Conservation (phyloP, 306 rosid species). For the Mimosa pudica region DNA sequence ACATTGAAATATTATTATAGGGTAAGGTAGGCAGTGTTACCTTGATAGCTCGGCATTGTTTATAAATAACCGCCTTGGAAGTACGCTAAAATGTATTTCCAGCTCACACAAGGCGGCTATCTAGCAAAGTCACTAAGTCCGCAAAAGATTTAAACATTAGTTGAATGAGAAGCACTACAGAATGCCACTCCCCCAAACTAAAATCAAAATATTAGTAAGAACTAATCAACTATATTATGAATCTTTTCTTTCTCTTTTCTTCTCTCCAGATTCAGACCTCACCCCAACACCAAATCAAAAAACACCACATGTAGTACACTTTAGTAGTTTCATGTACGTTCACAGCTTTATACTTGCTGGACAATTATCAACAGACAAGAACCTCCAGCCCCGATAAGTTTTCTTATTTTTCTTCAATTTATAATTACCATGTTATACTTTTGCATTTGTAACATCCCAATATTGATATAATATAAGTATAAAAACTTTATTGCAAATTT, state of each 20-base stretch:
- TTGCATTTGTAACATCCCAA: neutral
- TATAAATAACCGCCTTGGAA: neutral
- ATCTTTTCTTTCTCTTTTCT: neutral
- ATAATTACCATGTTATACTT: neutral
- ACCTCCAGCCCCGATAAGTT: neutral
- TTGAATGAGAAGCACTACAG: neutral
- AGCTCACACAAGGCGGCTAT: neutral
- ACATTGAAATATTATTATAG: neutral
- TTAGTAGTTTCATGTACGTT: too few relatives aligned
- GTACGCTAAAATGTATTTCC: neutral
- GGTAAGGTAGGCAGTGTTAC: constrained; percentile 2
- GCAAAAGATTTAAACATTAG: neutral
- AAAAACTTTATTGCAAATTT: too few relatives aligned
- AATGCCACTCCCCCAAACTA: neutral
- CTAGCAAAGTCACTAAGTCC: constrained; percentile 6
- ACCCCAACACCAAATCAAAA: too few relatives aligned
- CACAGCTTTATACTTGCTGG: neutral
- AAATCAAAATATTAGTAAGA: neutral
- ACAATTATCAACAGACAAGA: neutral
- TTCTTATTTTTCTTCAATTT: neutral
- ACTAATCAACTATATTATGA: neutral
- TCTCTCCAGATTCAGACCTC: neutral
- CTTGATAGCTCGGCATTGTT: constrained; percentile 22
- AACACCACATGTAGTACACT: too few relatives aligned
- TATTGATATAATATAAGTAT: too few relatives aligned